A percentile compares a stretch with the other conserved stretches of the same genome.
Conservation (phyloP, 495 filamentous ascomycete genomes). For the Gamarada debralockiae region DNA sequence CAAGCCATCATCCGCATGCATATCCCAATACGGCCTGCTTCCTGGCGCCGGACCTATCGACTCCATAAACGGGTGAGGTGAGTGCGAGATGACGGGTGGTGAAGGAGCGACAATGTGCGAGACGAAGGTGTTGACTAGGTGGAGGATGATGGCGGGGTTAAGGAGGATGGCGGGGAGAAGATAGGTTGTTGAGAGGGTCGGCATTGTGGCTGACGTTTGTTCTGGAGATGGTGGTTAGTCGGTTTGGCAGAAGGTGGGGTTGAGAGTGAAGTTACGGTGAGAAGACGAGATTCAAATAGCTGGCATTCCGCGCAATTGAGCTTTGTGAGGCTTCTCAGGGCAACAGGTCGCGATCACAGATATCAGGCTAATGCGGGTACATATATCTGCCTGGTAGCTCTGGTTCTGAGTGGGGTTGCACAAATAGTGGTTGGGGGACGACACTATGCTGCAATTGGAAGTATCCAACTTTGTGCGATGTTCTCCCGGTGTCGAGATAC, state of each 20-base stretch:
- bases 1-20: slow-evolving; percentile 31
- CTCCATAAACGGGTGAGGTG: slow-evolving; percentile 27
- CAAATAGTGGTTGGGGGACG: too few species aligned
- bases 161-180: slow-evolving; percentile 37
- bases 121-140: slow-evolving; percentile 36
- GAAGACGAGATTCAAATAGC: not conserved
- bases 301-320: too few species aligned
- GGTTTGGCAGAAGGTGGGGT: too few species aligned
- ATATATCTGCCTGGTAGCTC: too few species aligned
- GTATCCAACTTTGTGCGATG: too few species aligned
- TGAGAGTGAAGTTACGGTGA: not conserved
- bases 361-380: too few species aligned
- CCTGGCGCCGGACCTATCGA: slow-evolving; percentile 27
- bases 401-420: too few species aligned
- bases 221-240: too few species aligned
- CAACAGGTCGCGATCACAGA: too few species aligned
- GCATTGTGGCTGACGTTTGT: not conserved
- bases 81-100: slow-evolving; percentile 21
- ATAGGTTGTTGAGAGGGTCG: slow-evolving; percentile 30
- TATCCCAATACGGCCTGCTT: slow-evolving; percentile 27
- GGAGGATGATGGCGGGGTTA: slow-evolving; percentile 38
- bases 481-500: too few species aligned
- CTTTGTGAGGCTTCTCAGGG: too few species aligned
- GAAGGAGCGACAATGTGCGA: slow-evolving; percentile 27
- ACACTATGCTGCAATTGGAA: too few species aligned